Conservation (phyloP, 306 rosid species). For the Prosopis cineraria region DNA sequence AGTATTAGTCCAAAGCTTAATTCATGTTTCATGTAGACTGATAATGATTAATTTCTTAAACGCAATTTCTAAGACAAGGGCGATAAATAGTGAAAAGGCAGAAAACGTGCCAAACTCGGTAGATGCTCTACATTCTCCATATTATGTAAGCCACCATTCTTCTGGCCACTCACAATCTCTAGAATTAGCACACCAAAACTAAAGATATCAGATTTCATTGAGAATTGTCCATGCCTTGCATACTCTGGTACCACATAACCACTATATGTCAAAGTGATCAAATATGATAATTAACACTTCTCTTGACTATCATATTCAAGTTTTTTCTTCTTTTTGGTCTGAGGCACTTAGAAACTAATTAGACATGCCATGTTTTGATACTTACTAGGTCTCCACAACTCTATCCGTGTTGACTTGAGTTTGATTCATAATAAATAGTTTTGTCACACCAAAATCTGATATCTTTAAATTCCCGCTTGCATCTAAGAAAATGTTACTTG, state of each 20-base stretch:
- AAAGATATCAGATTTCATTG: conserved; percentile 49
- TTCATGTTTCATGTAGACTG: background rate
- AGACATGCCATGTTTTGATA: background rate
- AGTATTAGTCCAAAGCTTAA: background rate
- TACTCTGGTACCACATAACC: conserved; percentile 66
- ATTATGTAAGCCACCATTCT: conserved; percentile 21
- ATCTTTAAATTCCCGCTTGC: too few relatives aligned
- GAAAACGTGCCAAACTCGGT: conserved; percentile 37
- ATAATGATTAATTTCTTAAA: background rate
- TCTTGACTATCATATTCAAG: too few relatives aligned
- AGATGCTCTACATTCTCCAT: conserved; percentile 32
- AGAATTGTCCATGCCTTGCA: conserved; percentile 44
- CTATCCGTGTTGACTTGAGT: conserved; percentile 30
- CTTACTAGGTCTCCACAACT: conserved; percentile 48
- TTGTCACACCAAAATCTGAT: conserved; percentile 57
- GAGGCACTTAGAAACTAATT: too few relatives aligned
- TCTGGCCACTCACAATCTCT: conserved; percentile 49
- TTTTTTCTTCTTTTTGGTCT: too few relatives aligned
- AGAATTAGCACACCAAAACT: conserved; percentile 54
- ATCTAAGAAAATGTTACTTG: too few relatives aligned
- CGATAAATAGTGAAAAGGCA: background rate
- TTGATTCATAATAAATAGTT: conserved; percentile 36
- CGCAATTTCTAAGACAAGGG: background rate
- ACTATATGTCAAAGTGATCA: conserved; percentile 24
- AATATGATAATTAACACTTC: too few relatives aligned